Evolutionary conservation across 352 stramenopile species (phyloP).

Genomic region (Sclerospora graminicola): DNA sequence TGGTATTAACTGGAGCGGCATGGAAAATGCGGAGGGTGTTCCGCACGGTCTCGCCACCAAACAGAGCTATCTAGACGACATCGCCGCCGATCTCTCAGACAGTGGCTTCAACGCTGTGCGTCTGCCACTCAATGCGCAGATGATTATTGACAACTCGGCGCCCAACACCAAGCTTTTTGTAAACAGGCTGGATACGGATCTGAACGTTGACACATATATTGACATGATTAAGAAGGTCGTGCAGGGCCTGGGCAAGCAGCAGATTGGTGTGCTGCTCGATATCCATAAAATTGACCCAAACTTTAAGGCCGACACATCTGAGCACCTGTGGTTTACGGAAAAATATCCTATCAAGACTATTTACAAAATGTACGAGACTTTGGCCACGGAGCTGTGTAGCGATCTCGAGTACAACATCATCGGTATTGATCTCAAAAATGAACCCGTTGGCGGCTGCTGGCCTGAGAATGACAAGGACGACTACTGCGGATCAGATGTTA

Average conservation of each 20-base stretch:
- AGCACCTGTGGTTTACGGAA: slow-evolving; percentile 64
- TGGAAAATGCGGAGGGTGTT: slow-evolving; percentile 74
- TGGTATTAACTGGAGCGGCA: slow-evolving; percentile 84
- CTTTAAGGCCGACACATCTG: slow-evolving; percentile 58
- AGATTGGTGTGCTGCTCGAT: slow-evolving; percentile 73
- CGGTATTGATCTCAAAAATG: slow-evolving; percentile 78
- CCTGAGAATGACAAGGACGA: slow-evolving; percentile 38
- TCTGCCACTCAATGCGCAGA: slow-evolving; percentile 73
- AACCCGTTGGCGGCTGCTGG: slow-evolving; percentile 65
- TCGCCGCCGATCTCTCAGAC: slow-evolving; percentile 47
- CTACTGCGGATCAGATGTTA: slow-evolving; percentile 40
- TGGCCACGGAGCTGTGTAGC: slow-evolving; percentile 56
- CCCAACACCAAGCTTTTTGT: slow-evolving; percentile 59
- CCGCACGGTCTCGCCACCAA: slow-evolving; percentile 60
- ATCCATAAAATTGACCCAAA: slow-evolving; percentile 79
- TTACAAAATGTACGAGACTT: slow-evolving; percentile 60
- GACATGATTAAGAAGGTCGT: slow-evolving; percentile 81
- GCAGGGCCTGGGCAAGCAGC: slow-evolving; percentile 67
- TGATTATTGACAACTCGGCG: slow-evolving; percentile 59
- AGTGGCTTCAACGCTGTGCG: slow-evolving; percentile 72
- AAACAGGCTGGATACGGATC: slow-evolving; percentile 41
- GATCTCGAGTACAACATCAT: slow-evolving; percentile 81
- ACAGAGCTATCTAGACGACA: slow-evolving; percentile 60
- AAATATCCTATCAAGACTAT: slow-evolving; percentile 41
- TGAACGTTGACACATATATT: slow-evolving; percentile 66